phyloP scores from a whole-genome alignment of 78 protist genomes.

The Dictyostelium capitatum region DNA sequence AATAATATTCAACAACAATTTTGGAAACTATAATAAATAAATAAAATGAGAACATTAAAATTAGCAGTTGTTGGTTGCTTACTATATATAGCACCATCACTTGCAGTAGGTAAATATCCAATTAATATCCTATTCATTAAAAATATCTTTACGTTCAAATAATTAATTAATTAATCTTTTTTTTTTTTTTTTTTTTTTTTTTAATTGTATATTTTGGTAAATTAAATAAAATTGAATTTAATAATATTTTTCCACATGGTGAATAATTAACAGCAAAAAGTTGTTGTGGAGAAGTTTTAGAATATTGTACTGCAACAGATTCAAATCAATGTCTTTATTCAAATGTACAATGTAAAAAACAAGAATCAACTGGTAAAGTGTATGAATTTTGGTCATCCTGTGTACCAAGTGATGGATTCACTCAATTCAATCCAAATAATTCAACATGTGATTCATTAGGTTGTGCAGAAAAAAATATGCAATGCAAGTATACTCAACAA shows the following conservation, averaged over 20 bases:
- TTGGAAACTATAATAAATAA: too few species aligned
- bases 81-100: conserved; percentile 17
- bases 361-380: background rate
- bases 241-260: conserved; percentile 24
- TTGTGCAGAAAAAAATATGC: background rate
- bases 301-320: conserved; percentile 4
- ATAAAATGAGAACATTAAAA: conserved; percentile 16
- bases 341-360: conserved; percentile 15
- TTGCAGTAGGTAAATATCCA: background rate
- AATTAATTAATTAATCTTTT: background rate
- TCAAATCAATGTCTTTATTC: conserved; percentile 2
- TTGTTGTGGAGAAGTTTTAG: conserved; percentile 27
- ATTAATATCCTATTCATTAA: too few species aligned
- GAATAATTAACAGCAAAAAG: background rate
- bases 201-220: background rate
- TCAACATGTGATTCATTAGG: conserved; percentile 39
- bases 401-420: background rate
- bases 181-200: background rate
- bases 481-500: conserved; percentile 30
- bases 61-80: conserved; percentile 5
- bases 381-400: conserved; percentile 63
- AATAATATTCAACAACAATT: too few species aligned
- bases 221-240: conserved; percentile 21
- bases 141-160: background rate
- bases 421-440: background rate